These are phyloP conservation scores for Agrocybe chaxingu DNA, from an alignment of 768 basidiomycete genomes.

Conservation along the genomic window DNA sequence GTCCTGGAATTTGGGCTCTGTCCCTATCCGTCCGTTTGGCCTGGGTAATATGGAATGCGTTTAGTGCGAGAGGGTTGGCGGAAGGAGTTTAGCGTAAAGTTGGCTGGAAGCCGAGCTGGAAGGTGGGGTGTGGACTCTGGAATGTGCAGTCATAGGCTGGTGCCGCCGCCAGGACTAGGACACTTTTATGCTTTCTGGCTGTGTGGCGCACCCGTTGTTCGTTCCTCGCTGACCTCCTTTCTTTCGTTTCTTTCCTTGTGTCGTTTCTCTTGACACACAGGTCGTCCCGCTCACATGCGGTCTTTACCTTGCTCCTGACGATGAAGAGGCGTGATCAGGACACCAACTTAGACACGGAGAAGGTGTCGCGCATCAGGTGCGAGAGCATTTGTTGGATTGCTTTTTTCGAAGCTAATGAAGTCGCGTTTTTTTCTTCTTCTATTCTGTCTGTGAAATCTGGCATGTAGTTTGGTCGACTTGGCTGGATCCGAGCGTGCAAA, in stretches of 20 bases:
- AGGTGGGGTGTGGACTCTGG: no score
- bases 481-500: slow-evolving; percentile 97
- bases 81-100: no score
- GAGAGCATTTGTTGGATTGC: slow-evolving; percentile 16
- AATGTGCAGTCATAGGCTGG: no score
- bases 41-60: no score
- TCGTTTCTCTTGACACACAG: slow-evolving; percentile 31
- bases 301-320: slow-evolving; percentile 92
- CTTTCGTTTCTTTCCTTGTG: slow-evolving; percentile 1
- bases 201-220: slow-evolving; percentile 5
- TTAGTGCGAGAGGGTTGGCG: no score
- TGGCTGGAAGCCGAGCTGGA: no score
- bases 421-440: not conserved
- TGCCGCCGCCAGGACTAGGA: no score
- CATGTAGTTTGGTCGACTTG: slow-evolving; percentile 81
- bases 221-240: not conserved
- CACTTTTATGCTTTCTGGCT: not conserved
- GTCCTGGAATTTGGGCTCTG: not conserved
- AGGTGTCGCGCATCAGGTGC: slow-evolving; percentile 95
- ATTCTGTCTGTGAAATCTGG: not conserved
- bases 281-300: slow-evolving; percentile 95
- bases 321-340: slow-evolving; percentile 85
- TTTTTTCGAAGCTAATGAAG: not conserved
- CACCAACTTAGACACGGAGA: slow-evolving; percentile 92
- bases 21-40: no score